phyloP scores from a whole-genome alignment of 1,284 basidiomycete species.

The Naganishia liquefaciens region DNA sequence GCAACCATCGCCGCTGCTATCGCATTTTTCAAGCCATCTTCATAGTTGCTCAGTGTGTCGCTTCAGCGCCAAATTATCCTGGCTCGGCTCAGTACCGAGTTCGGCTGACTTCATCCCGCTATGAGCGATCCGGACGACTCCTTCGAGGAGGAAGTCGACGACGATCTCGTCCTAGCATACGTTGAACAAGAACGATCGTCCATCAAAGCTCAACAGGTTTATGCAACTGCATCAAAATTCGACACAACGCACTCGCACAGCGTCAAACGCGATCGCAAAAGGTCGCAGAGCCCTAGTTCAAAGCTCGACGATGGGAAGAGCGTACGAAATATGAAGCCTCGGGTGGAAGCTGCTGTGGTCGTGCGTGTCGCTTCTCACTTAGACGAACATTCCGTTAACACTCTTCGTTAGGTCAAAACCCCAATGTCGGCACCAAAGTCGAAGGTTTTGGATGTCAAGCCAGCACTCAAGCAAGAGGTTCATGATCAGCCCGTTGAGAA shows the following conservation, averaged over 20 bases:
- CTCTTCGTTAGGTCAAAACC: background rate
- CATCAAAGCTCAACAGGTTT: background rate
- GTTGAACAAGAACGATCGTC: conserved; percentile 17
- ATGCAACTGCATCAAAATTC: background rate
- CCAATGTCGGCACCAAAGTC: background rate
- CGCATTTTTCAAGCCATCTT: too few species aligned
- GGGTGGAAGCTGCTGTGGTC: background rate
- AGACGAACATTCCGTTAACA: background rate
- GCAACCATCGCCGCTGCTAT: too few species aligned
- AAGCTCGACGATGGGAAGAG: background rate
- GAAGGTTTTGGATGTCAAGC: background rate
- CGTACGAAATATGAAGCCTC: background rate
- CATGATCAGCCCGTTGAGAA: background rate
- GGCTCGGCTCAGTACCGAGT: too few species aligned
- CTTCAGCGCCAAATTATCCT: too few species aligned
- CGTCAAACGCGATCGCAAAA: conserved; percentile 18
- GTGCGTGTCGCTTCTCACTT: background rate
- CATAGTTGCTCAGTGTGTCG: too few species aligned
- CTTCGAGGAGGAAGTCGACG: conserved; percentile 12
- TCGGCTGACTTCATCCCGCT: conserved; percentile 23
- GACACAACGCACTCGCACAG: background rate
- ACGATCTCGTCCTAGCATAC: conserved; percentile 26
- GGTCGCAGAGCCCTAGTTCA: conserved; percentile 6
- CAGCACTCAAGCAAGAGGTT: background rate
- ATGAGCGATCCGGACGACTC: conserved; percentile 15